Evolutionary conservation across 2,329 filamentous ascomycete species (phyloP), one percentile per base, ranked within the genome.

Genomic region (Trichophyton schoenleinii): DNA sequence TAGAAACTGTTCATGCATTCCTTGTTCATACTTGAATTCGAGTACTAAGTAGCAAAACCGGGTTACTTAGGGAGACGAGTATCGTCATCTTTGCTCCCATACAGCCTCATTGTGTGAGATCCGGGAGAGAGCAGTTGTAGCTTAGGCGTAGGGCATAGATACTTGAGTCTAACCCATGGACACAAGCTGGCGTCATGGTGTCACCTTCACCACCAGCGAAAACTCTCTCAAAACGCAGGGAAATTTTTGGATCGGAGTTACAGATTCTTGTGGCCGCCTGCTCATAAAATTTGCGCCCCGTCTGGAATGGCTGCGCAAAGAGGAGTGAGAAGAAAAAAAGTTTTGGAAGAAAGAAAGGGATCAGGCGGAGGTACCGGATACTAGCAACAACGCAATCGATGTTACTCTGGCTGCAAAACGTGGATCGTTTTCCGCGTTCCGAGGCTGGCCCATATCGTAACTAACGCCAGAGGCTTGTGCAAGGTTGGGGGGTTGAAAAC

Each of bases 361-460:
- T 34, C 31, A 55, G 34, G 15, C 2, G 13, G 49, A 55, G 34
- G 49, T 55, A 55, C 28, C 25, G 34, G 31, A 36, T 55, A 55
- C 49, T 18, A 36, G 49, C 15, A 7, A 36, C 28, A 28, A 36
- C 28, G 49, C 49, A 36, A 55, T 28, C 7, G 49, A 55, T 36
- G 11, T 36, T 44, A 34, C 48, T 53, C 22, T 38, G 22, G 13
- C 18, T 55, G 28, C 49, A 55, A 55, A 36, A 55, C 49, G 49
- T 55, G 49, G 49, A 55, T 55, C 49, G 18, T 34, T 13, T 55
- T 55, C 49, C n/a, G 49, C 49, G 34, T 55, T 49, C 46, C 46
- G 46, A 55, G 49, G 49, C 20, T 28, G 22, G 18, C 28, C 11
- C 13, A 36, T 20, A 55, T 18, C 49, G 49, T 55, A 55, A 55